These are phyloP conservation scores for Tricladium varicosporioides DNA, from an alignment of 2,329 filamentous ascomycete genomes.

Conservation along the genomic window DNA sequence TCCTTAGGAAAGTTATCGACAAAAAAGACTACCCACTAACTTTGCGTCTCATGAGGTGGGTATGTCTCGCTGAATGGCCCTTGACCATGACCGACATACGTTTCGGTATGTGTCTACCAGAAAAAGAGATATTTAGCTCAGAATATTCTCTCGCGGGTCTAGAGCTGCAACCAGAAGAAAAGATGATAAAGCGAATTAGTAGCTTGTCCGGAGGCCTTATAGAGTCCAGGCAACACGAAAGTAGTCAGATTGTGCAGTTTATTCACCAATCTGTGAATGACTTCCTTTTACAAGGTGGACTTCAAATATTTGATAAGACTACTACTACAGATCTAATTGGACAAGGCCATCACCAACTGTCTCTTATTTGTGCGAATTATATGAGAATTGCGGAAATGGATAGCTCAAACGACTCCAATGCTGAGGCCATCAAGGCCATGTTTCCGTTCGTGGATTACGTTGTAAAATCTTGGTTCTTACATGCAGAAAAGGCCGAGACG, in stretches of 20 bases:
- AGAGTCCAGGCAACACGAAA: slow-evolving; percentile 8
- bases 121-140: slow-evolving; percentile 1
- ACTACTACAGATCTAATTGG: slow-evolving; percentile 1
- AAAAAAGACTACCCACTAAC: slow-evolving; percentile 7
- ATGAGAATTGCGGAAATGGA: slow-evolving; percentile 7
- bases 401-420: not conserved
- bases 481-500: slow-evolving; percentile 14
- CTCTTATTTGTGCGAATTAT: slow-evolving; percentile 16
- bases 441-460: slow-evolving; percentile 13
- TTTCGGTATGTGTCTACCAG: slow-evolving; percentile 4
- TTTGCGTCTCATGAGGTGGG: slow-evolving; percentile 18
- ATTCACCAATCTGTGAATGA: slow-evolving; percentile 38
- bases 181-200: slow-evolving; percentile 9
- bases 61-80: slow-evolving; percentile 11
- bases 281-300: slow-evolving; percentile 35
- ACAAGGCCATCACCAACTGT: slow-evolving; percentile 11
- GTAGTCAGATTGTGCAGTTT: slow-evolving; percentile 36
- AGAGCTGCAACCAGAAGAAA: not conserved
- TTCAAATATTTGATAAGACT: not conserved
- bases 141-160: not conserved
- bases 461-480: slow-evolving; percentile 9
- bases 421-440: not conserved
- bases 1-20: slow-evolving; percentile 18
- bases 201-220: slow-evolving; percentile 19
- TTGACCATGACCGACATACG: slow-evolving; percentile 8